A percentile compares a stretch with the other conserved stretches of the same genome.
Conservation (phyloP, 2,329 filamentous ascomycete genomes). For the Colletotrichum higginsianum region DNA sequence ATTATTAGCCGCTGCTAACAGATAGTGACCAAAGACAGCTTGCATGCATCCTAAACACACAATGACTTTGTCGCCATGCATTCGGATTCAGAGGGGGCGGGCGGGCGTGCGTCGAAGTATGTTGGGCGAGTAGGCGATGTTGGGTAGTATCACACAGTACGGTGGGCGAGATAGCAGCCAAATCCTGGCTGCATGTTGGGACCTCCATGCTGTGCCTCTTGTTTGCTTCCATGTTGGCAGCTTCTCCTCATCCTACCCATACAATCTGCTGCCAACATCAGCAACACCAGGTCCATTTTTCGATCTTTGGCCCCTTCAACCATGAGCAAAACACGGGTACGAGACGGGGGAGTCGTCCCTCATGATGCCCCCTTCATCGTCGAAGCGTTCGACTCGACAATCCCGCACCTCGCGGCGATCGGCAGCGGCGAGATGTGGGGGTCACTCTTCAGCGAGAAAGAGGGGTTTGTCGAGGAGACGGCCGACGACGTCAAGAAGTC, state of each 20-base stretch:
- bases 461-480: conserved; percentile 45
- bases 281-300: not conserved
- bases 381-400: conserved; percentile 49
- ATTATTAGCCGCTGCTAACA: not conserved
- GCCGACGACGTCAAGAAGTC: conserved; percentile 45
- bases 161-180: no score
- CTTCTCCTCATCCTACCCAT: not conserved
- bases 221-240: not conserved
- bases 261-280: not conserved
- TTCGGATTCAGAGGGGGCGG: no score
- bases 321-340: conserved; percentile 42
- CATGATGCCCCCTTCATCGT: conserved; percentile 50
- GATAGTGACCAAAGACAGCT: not conserved
- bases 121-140: not conserved
- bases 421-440: conserved; percentile 51
- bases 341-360: conserved; percentile 44
- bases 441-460: conserved; percentile 45
- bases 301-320: not conserved
- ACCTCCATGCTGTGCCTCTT: not conserved
- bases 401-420: conserved; percentile 48
- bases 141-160: not conserved
- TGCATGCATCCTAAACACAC: not conserved
- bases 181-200: not conserved
- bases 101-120: not conserved
- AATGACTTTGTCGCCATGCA: not conserved